These are phyloP conservation scores for Neurospora cerealis DNA, from an alignment of 495 filamentous ascomycete genomes.

Conservation along the genomic window DNA sequence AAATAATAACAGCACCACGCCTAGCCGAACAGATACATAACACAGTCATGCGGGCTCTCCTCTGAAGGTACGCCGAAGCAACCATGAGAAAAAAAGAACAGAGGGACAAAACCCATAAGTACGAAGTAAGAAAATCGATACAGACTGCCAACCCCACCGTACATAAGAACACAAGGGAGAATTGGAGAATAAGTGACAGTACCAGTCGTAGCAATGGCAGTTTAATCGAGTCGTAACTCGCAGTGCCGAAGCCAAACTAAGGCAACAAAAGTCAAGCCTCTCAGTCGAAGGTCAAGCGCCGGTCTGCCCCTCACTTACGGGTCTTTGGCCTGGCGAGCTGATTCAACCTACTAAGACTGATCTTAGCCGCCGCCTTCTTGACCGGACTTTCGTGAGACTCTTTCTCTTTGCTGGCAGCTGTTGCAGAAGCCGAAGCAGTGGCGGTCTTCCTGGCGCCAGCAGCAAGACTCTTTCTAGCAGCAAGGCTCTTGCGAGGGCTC, in stretches of 20 bases:
- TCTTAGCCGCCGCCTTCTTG: constrained; percentile 34
- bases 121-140: not conserved
- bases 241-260: not conserved
- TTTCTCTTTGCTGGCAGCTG: not conserved
- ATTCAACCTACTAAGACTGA: constrained; percentile 41
- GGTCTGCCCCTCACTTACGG: constrained; percentile 24
- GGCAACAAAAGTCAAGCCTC: not conserved
- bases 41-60: not conserved
- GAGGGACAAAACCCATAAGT: not conserved
- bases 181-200: not conserved
- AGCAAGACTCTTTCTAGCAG: constrained; percentile 1
- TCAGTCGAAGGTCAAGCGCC: not conserved
- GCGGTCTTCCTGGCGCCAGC: not conserved
- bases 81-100: not conserved
- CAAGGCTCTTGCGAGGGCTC: constrained; percentile 7
- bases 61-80: not conserved
- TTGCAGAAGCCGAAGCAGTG: not conserved
- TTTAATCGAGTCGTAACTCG: not conserved
- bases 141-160: not conserved
- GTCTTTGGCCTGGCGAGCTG: constrained; percentile 44
- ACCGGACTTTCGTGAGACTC: constrained; percentile 19
- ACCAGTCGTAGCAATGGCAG: not conserved
- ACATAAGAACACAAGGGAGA: not conserved
- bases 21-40: not conserved
- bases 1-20: not conserved